Evolutionary conservation across 2,329 filamentous ascomycete species (phyloP).

Genomic region (Exophiala viscosa): DNA sequence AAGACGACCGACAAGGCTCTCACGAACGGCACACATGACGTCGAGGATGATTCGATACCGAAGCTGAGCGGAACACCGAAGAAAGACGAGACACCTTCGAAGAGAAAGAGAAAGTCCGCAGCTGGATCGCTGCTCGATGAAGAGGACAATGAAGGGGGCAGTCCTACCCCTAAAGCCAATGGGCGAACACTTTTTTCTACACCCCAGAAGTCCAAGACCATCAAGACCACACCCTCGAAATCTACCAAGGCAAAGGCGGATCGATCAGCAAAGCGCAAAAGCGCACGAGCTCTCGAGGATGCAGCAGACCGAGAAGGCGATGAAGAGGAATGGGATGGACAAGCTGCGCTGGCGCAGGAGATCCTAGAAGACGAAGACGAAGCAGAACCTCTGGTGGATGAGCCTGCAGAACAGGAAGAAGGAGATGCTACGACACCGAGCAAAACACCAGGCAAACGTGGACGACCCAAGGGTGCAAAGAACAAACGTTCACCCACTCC

Average conservation of each 20-base stretch:
- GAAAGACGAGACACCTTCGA: constrained; percentile 31
- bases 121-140: constrained; percentile 10
- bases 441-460: constrained; percentile 54
- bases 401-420: constrained; percentile 34
- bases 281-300: constrained; percentile 70
- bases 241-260: constrained; percentile 63
- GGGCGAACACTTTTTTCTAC: constrained; percentile 40
- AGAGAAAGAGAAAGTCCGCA: constrained; percentile 11
- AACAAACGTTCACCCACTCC: constrained; percentile 71
- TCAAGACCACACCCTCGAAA: constrained; percentile 57
- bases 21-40: constrained; percentile 7
- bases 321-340: constrained; percentile 59
- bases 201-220: constrained; percentile 34
- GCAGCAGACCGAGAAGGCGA: constrained; percentile 66
- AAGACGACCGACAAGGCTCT: constrained; percentile 1
- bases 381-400: constrained; percentile 30
- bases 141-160: constrained; percentile 18
- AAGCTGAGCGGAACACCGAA: constrained; percentile 38
- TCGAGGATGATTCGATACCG: not conserved
- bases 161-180: constrained; percentile 29
- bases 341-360: constrained; percentile 63
- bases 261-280: constrained; percentile 82
- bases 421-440: constrained; percentile 39
- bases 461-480: constrained; percentile 53
- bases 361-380: constrained; percentile 55